A percentile compares a stretch with the other conserved stretches of the same genome.
These are phyloP conservation scores for Botrytis squamosa DNA, from an alignment of 2,329 filamentous ascomycete species.

Conservation along the genomic window DNA sequence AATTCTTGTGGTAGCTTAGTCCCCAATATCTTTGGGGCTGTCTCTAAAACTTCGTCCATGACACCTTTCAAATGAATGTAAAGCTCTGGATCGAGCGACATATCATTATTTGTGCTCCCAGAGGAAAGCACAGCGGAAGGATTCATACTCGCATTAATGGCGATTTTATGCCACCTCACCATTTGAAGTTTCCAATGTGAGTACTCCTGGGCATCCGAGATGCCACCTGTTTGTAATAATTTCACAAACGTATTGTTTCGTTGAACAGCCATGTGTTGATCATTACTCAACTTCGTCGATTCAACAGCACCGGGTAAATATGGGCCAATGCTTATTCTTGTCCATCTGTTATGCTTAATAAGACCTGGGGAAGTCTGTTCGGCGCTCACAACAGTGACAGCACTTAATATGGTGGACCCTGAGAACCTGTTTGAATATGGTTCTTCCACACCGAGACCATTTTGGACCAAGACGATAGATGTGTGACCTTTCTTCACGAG, in stretches of 20 bases:
- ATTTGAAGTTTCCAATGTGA: conserved; percentile 66
- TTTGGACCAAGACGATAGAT: conserved; percentile 37
- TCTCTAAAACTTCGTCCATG: conserved; percentile 68
- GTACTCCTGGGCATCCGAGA: conserved; percentile 64
- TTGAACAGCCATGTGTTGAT: conserved; percentile 24
- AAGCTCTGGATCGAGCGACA: conserved; percentile 63
- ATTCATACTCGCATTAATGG: conserved; percentile 75
- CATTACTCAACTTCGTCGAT: conserved; percentile 19
- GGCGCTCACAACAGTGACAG: conserved; percentile 67
- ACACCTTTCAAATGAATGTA: conserved; percentile 60
- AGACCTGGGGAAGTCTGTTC: conserved; percentile 63
- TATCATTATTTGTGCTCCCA: conserved; percentile 62
- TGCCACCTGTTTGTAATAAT: conserved; percentile 50
- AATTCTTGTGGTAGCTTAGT: conserved; percentile 58
- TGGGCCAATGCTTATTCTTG: conserved; percentile 66
- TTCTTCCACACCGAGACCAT: conserved; percentile 42
- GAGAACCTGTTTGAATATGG: conserved; percentile 65
- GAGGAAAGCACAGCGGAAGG: conserved; percentile 67
- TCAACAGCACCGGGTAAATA: conserved; percentile 53
- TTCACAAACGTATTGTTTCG: conserved; percentile 48
- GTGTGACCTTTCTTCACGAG: conserved; percentile 33
- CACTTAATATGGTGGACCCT: conserved; percentile 58
- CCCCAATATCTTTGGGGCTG: conserved; percentile 62
- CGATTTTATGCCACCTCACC: conserved; percentile 74
- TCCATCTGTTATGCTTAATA: conserved; percentile 72